Evolutionary conservation across 2,329 filamentous ascomycete species (phyloP), one percentile per base, ranked within the genome.

Genomic region (Diaporthe eres): DNA sequence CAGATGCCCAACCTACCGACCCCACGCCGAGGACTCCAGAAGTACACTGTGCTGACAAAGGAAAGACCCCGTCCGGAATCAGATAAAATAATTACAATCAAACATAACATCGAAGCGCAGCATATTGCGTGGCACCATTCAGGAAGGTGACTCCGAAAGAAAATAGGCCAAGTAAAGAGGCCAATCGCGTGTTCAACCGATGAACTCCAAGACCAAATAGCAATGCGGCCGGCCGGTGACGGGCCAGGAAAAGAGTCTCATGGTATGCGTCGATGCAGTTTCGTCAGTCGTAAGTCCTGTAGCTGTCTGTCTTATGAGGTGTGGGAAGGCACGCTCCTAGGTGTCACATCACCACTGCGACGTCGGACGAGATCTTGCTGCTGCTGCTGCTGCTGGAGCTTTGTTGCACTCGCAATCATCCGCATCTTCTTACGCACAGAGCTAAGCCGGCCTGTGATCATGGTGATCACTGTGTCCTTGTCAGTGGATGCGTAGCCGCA

Each of bases 341-440:
- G 88, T 75, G 88, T 88, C 71, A 88, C 83, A 70, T 91, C 90
- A 71, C 89, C 89, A 81, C 90, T 91, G 76, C 88, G 87, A 76
- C 88, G 87, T 63, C 87, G 86, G 39, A 83, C 79, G 60, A 85
- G 79, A 58, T 83, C 83, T 76, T 87, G 84, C 75, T 87, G 84
- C 75, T 87, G 86, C 61, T 87, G 86, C 60, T 83, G 83, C 74
- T 85, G 83, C 72, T 88, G 86, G 7, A 86, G 86, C 79, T 88
- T 89, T 47, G 88, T 89, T 70, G 89, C 89, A 75, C 90, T 90
- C 22, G 88, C 89, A 81, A 93, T 92, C 81, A 91, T 87, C 61
- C 87, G 88, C 80, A 90, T 87, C 85, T 92, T 92, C 83, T 91
- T 91, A 73, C 88, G 88, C 67, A 93, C 89, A 28, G 86, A 86